Evolutionary conservation across 805 yeast species (phyloP), one percentile per base, ranked within the genome.

Genomic region (Teunomyces gatunensis): DNA sequence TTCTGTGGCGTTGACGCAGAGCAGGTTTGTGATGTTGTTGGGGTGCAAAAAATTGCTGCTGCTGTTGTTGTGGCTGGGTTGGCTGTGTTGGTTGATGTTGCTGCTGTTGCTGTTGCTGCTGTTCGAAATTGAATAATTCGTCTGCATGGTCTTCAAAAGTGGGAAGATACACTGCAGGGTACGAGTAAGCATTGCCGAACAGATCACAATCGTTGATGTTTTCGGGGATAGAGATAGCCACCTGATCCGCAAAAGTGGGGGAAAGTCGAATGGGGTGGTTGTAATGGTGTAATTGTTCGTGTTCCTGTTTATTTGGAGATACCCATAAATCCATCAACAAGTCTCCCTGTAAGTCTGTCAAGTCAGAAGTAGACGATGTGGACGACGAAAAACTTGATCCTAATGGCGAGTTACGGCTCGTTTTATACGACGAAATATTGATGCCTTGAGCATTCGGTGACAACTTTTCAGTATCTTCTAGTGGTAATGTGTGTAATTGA

Each of bases 241-340:
- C 34, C 34, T 32, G 34, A 7, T 32, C 34, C 34, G 34, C 18
- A 6, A 20, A 23, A 23, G 42, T 23, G 44, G 23, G 40, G 32
- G 12, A 23, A 18, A 29, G 21, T 13, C 23, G 39, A 20, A 20
- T 18, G 39, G 39, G 20, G 20, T 34, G 39, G 25, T 36, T 18
- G 25, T 20, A n/a, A 13, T 55, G 28, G 65, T 63, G 44, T 52
- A 60, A 37, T 37, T 37, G 40, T 23, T 37, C 40, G 10, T n/a
- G 40, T 37, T 35, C 23, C 25, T 18, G 39, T 12, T 35, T 35
- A 20, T 37, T 27, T 6, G 40, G 40, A 21, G 40, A 37, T 11
- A 37, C 40, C 71, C 70, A 68, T 50, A 68, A 54, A 47, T 67
- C 69, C 21, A 72, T 69, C 48, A 68, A 61, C 27, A 67, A 58